Conservation (phyloP, 371 early-diverging fungal genomes). For the Apophysomyces ossiformis region DNA sequence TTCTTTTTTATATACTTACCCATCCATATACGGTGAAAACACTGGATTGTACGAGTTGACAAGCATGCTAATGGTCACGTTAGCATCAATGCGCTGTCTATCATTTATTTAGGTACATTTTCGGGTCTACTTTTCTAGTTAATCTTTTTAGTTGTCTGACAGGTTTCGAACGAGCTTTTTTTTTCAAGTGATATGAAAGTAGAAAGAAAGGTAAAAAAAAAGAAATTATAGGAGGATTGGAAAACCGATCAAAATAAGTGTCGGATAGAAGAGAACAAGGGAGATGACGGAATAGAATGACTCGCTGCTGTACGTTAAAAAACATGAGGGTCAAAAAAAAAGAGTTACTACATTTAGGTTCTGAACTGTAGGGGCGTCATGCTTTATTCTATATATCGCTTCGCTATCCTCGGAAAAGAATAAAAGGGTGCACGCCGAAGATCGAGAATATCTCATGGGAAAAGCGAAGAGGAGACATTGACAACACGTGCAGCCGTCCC, state of each 20-base stretch:
- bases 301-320: background rate
- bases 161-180: slow-evolving; percentile 1
- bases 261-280: background rate
- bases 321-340: too few relatives aligned
- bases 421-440: slow-evolving; percentile 2
- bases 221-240: background rate
- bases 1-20: slow-evolving; percentile 1
- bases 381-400: background rate
- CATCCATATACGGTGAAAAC: slow-evolving; percentile 6
- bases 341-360: too few relatives aligned
- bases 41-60: slow-evolving; percentile 6
- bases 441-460: slow-evolving; percentile 2
- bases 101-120: background rate
- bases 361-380: background rate
- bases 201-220: slow-evolving; percentile 7
- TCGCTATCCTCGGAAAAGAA: background rate
- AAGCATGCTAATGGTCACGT: slow-evolving; percentile 9
- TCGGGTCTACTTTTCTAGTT: too few relatives aligned
- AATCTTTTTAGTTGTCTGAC: slow-evolving; percentile 3
- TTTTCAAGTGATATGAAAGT: slow-evolving; percentile 3
- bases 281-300: slow-evolving; percentile 8
- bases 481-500: slow-evolving; percentile 3
- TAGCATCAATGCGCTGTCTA: slow-evolving; percentile 11
- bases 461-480: slow-evolving; percentile 1
- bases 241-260: slow-evolving; percentile 3